A percentile compares a stretch with the other conserved stretches of the same genome.
Evolutionary conservation across 371 early-diverging fungal species (phyloP).

Genomic region (Lichtheimia ramosa): DNA sequence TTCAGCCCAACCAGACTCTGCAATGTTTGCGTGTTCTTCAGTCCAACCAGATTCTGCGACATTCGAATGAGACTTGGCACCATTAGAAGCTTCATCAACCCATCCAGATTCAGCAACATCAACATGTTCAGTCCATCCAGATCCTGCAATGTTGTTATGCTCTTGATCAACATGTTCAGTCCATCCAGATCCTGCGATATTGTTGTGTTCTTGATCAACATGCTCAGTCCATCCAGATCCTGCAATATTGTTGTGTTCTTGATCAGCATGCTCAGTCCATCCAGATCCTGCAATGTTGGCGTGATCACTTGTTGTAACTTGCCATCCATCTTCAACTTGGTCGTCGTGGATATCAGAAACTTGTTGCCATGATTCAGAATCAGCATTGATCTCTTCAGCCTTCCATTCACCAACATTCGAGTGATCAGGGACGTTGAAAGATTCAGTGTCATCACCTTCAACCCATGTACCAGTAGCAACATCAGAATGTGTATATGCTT

Average conservation of each 20-base stretch:
- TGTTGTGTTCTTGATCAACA: not conserved
- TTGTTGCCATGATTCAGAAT: not conserved
- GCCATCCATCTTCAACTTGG: no score
- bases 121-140: not conserved
- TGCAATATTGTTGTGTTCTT: not conserved
- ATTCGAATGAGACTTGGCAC: not conserved
- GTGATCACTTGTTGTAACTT: not conserved
- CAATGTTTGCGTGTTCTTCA: not conserved
- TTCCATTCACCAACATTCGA: constrained; percentile 10
- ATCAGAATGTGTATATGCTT: not conserved
- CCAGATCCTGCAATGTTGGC: not conserved
- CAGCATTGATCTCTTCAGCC: constrained; percentile 9
- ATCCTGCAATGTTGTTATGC: not conserved
- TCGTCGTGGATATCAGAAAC: no score
- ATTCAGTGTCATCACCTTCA: not conserved
- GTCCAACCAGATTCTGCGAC: not conserved
- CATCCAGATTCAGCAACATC: not conserved
- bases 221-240: not conserved
- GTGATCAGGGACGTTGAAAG: constrained; percentile 1
- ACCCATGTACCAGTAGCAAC: not conserved
- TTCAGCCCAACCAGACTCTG: no score
- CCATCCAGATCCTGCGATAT: not conserved
- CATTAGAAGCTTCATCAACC: not conserved
- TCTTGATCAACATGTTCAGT: not conserved
- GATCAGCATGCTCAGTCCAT: not conserved